phyloP scores from a whole-genome alignment of 768 basidiomycete genomes.

The Amyloporia xantha region DNA sequence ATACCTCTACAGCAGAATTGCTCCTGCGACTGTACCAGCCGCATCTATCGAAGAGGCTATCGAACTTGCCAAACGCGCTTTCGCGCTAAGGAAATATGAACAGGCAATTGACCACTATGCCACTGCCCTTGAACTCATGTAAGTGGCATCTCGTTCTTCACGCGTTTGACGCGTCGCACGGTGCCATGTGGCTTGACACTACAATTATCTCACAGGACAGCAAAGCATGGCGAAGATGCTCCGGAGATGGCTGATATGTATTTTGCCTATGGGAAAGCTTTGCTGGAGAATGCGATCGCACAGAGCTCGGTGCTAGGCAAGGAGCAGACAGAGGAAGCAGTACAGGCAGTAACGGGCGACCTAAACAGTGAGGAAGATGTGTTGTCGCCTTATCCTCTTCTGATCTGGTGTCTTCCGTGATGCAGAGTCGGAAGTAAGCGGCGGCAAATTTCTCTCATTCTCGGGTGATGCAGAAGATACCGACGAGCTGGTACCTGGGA shows the following conservation, averaged over 20 bases:
- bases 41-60: conserved; percentile 46
- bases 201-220: conserved; percentile 42
- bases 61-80: conserved; percentile 82
- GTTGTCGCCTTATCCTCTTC: neutral
- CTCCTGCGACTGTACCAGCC: neutral
- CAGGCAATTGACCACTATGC: conserved; percentile 82
- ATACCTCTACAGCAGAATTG: neutral
- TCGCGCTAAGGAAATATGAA: conserved; percentile 81
- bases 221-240: conserved; percentile 70
- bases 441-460: conserved; percentile 66
- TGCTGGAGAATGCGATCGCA: conserved; percentile 87
- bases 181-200: neutral
- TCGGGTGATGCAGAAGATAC: conserved; percentile 72
- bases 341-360: conserved; percentile 29
- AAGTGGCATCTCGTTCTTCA: conserved; percentile 33
- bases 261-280: conserved; percentile 86
- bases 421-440: conserved; percentile 27
- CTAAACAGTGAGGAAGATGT: conserved; percentile 28
- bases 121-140: conserved; percentile 78
- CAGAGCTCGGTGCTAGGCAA: conserved; percentile 87
- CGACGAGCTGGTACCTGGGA: conserved; percentile 25
- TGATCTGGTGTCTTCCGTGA: neutral
- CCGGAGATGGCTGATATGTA: conserved; percentile 85
- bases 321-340: conserved; percentile 57
- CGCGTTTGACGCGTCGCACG: conserved; percentile 3